Conservation (phyloP, 2,329 filamentous ascomycete genomes). For the Epichloe brachyelytri region DNA sequence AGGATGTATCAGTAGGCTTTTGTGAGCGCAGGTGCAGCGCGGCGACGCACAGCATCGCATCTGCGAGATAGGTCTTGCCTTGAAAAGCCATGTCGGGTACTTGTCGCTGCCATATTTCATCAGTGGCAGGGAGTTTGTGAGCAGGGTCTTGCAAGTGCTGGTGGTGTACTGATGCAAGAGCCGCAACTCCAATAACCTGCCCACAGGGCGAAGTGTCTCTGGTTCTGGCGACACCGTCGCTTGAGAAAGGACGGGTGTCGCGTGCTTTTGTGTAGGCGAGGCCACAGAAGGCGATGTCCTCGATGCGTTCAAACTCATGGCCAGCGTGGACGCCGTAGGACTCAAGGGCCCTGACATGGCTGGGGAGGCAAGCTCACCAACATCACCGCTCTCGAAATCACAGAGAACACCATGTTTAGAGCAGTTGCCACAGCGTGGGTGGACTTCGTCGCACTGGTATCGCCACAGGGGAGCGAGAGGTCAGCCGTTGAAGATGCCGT, state of each 20-base stretch:
- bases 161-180: conserved; percentile 54
- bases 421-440: conserved; percentile 54
- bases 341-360: conserved; percentile 13
- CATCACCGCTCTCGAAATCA: conserved; percentile 46
- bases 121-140: conserved; percentile 36
- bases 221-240: conserved; percentile 11
- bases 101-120: conserved; percentile 45
- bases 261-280: conserved; percentile 22
- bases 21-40: conserved; percentile 48
- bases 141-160: conserved; percentile 45
- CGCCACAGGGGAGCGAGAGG: neutral
- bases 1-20: conserved; percentile 41
- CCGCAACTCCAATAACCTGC: conserved; percentile 45
- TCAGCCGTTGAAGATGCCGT: neutral
- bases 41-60: conserved; percentile 51
- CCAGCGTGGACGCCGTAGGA: conserved; percentile 9
- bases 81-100: conserved; percentile 50
- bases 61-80: conserved; percentile 44
- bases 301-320: neutral
- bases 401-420: conserved; percentile 53
- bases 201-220: conserved; percentile 22
- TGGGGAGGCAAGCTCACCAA: conserved; percentile 30
- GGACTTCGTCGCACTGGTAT: conserved; percentile 49
- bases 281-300: conserved; percentile 12
- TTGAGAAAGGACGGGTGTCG: conserved; percentile 12